Conservation (phyloP, 768 basidiomycete species). For the Hericium rajendrae region DNA sequence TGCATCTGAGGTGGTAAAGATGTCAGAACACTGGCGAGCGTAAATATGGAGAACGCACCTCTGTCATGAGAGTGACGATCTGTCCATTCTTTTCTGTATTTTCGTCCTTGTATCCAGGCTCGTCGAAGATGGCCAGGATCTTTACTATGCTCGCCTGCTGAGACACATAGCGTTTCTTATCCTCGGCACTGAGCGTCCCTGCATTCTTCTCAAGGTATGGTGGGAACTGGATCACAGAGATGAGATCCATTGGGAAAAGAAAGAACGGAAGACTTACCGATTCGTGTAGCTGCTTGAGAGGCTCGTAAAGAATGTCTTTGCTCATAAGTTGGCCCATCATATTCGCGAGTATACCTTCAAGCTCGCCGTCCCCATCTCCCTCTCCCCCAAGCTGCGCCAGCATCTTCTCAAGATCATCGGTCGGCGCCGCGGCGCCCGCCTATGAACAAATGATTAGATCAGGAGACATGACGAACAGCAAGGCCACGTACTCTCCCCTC, state of each 20-base stretch:
- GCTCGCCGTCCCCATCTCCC: slow-evolving; percentile 27
- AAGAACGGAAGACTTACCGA: slow-evolving; percentile 35
- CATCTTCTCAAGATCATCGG: slow-evolving; percentile 40
- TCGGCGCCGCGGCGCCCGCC: slow-evolving; percentile 22
- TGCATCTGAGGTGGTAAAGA: slow-evolving; percentile 50
- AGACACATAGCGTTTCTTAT: slow-evolving; percentile 51
- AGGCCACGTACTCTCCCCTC: slow-evolving; percentile 32
- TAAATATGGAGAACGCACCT: slow-evolving; percentile 35
- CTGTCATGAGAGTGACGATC: slow-evolving; percentile 64
- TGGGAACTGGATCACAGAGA: slow-evolving; percentile 49
- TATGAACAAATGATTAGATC: slow-evolving; percentile 4
- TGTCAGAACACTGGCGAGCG: neutral
- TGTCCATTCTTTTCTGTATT: slow-evolving; percentile 34
- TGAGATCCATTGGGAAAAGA: neutral
- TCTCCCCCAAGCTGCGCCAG: slow-evolving; percentile 36
- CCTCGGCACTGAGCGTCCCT: slow-evolving; percentile 41
- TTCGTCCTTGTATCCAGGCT: slow-evolving; percentile 45
- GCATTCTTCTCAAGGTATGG: slow-evolving; percentile 54
- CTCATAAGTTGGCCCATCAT: slow-evolving; percentile 80
- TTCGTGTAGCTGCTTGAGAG: slow-evolving; percentile 68
- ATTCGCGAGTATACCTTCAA: slow-evolving; percentile 62
- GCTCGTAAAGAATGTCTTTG: slow-evolving; percentile 80
- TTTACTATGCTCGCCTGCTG: slow-evolving; percentile 48
- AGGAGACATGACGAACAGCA: neutral
- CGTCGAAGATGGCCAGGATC: slow-evolving; percentile 61